Base-by-base conservation (phyloP, 345 rosid species). In the Noccaea bulbosa region DNA sequence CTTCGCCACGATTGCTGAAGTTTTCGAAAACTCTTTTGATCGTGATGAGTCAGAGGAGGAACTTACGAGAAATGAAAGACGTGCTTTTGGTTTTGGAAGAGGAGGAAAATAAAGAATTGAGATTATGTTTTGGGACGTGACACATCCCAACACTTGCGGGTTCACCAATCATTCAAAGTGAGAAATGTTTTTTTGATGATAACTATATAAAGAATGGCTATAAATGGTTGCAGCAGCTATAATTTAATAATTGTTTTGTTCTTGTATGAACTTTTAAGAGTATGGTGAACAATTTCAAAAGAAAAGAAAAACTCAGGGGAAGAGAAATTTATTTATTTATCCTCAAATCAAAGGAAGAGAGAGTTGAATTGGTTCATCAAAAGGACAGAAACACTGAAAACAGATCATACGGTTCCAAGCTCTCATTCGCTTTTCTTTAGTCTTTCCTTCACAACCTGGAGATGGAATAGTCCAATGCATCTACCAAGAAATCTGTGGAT, bases 391-490 rank as follows among this genome's bases (percentile, higher is more conserved):
- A 40, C 52, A 27, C 9, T 48, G 30, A 5, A 69, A 6, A 39
- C 14, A 27, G 30, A 49, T 32, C 33, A 61, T 16, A 50, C 4
- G 35, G 14, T 70, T 38, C 6, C 24, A 24, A 33, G 5, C 3
- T 35, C 39, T 69, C 11, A 16, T 44, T 57, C 1, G 9, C 44
- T 49, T 47, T 38, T 38, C 20, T 47, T 34, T 34, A 43, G 8
- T 53, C 10, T 7, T 22, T 14, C 30, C 30, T 76, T 87, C 82
- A 86, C 79, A 89, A 57, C 78, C 77, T 89, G 27, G 94, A 81
- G 70, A 88, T 74, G 34, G 91, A 69, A 69, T 85, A 85, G 77
- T 88, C 94, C 89, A 92, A 66, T 49, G 96, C 90, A 74, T 87
- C 94, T 5, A 86, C 89, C 39, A 91, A 85, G 78, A 81, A 91